Evolutionary conservation across 2,329 filamentous ascomycete species (phyloP).

Genomic region (Venturia nashicola): DNA sequence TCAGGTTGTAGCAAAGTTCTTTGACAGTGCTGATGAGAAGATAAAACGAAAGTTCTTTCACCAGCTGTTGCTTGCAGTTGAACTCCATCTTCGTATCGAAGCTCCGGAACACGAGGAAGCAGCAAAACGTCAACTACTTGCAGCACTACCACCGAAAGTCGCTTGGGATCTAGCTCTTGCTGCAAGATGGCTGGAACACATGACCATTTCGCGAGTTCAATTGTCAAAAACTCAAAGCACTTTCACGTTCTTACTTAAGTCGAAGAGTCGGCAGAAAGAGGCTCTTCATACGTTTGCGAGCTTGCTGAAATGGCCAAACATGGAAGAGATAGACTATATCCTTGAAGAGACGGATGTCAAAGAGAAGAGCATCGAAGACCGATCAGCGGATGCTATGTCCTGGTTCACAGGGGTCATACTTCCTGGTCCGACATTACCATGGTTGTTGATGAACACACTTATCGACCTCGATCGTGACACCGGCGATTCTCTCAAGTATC

Average conservation of each 20-base stretch:
- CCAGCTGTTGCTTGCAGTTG: conserved; percentile 61
- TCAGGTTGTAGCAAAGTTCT: conserved; percentile 62
- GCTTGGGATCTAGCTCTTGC: conserved; percentile 65
- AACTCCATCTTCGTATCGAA: conserved; percentile 59
- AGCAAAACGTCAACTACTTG: conserved; percentile 51
- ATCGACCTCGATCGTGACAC: conserved; percentile 63
- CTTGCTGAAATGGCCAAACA: conserved; percentile 67
- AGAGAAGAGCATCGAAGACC: conserved; percentile 39
- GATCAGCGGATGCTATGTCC: conserved; percentile 61
- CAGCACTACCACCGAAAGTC: conserved; percentile 55
- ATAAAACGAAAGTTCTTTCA: conserved; percentile 60
- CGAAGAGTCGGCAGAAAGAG: conserved; percentile 56
- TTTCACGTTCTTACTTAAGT: conserved; percentile 51
- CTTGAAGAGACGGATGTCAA: conserved; percentile 45
- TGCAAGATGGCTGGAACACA: conserved; percentile 58
- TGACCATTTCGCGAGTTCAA: conserved; percentile 50
- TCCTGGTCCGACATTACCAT: conserved; percentile 58
- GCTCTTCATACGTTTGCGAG: conserved; percentile 56
- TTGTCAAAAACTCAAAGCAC: conserved; percentile 27
- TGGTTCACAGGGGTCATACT: conserved; percentile 66
- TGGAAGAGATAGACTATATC: conserved; percentile 49
- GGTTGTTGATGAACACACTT: conserved; percentile 66
- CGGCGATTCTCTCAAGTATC: conserved; percentile 50
- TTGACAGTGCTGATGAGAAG: conserved; percentile 44
- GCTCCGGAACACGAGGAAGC: conserved; percentile 47